phyloP scores from a whole-genome alignment of 148 eudicot genomes.

The Limonium bicolor region DNA sequence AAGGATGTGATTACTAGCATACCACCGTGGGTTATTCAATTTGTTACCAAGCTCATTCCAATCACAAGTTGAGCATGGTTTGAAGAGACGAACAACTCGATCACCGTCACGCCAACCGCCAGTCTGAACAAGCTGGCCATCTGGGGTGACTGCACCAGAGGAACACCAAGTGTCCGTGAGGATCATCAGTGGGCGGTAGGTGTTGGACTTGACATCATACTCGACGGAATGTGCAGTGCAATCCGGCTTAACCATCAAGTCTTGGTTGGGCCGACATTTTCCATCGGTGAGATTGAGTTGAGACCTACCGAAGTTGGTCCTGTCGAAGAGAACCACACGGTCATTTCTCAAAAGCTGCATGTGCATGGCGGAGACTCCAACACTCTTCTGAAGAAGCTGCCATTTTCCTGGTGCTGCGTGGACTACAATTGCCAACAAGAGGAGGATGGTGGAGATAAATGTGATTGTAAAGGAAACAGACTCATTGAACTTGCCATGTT shows the following conservation, averaged over 20 bases:
- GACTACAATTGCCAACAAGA: background rate
- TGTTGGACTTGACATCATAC: slow-evolving; percentile 32
- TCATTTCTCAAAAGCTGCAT: slow-evolving; percentile 37
- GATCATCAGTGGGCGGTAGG: slow-evolving; percentile 52
- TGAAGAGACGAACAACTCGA: slow-evolving; percentile 27
- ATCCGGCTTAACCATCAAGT: slow-evolving; percentile 14
- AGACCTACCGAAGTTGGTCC: slow-evolving; percentile 41
- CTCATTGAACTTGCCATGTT: too few species aligned
- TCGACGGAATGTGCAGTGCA: slow-evolving; percentile 76
- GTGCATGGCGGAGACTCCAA: slow-evolving; percentile 49
- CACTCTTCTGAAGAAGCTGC: slow-evolving; percentile 18
- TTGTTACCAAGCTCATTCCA: slow-evolving; percentile 30
- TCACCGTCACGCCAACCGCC: slow-evolving; percentile 71
- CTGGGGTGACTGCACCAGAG: slow-evolving; percentile 34
- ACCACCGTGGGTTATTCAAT: slow-evolving; percentile 21
- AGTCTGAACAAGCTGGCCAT: slow-evolving; percentile 53
- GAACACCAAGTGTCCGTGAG: slow-evolving; percentile 71
- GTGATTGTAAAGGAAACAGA: too few species aligned
- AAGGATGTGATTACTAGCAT: slow-evolving; percentile 48
- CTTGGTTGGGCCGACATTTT: slow-evolving; percentile 23
- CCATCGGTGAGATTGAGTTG: slow-evolving; percentile 20
- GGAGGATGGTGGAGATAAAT: too few species aligned
- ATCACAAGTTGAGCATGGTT: slow-evolving; percentile 39
- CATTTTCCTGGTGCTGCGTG: slow-evolving; percentile 15
- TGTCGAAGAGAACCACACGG: slow-evolving; percentile 33